Evolutionary conservation across 768 basidiomycete species (phyloP).

Genomic region (Butyriboletus loyo): DNA sequence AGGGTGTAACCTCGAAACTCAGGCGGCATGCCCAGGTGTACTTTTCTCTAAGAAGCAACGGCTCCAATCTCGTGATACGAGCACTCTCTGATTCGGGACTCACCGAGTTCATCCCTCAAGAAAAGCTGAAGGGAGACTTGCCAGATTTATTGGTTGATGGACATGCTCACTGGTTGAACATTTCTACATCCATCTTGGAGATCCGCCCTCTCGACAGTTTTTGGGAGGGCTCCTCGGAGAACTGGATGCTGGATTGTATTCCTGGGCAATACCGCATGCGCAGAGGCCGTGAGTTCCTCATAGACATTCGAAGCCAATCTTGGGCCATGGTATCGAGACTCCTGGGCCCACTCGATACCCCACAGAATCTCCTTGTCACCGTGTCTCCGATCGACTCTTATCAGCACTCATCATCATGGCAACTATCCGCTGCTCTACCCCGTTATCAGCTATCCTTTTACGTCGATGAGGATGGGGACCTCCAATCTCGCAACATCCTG

Average conservation of each 20-base stretch:
- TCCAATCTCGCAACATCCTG: constrained; percentile 41
- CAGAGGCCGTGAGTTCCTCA: constrained; percentile 4
- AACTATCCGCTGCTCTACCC: constrained; percentile 34
- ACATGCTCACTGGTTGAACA: constrained; percentile 28
- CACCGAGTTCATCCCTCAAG: constrained; percentile 19
- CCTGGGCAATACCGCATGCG: not conserved
- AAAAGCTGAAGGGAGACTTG: constrained; percentile 19
- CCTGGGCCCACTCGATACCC: constrained; percentile 11
- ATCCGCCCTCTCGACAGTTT: constrained; percentile 16
- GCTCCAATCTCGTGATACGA: constrained; percentile 16
- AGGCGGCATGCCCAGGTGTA: constrained; percentile 12
- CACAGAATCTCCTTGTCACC: constrained; percentile 16
- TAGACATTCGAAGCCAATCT: constrained; percentile 26
- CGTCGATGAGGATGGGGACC: constrained; percentile 25
- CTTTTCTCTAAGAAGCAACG: constrained; percentile 18
- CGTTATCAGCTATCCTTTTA: constrained; percentile 40
- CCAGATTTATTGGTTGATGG: constrained; percentile 15
- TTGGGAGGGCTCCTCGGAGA: constrained; percentile 16
- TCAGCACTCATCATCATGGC: not conserved
- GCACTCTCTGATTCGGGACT: not conserved
- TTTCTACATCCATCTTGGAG: constrained; percentile 19
- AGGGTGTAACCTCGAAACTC: not conserved
- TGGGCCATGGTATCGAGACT: constrained; percentile 19
- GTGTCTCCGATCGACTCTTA: not conserved
- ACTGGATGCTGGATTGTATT: constrained; percentile 22